Evolutionary conservation across 2,329 filamentous ascomycete species (phyloP), one percentile per base, ranked within the genome.

Genomic region (Boeremia lycopersici): DNA sequence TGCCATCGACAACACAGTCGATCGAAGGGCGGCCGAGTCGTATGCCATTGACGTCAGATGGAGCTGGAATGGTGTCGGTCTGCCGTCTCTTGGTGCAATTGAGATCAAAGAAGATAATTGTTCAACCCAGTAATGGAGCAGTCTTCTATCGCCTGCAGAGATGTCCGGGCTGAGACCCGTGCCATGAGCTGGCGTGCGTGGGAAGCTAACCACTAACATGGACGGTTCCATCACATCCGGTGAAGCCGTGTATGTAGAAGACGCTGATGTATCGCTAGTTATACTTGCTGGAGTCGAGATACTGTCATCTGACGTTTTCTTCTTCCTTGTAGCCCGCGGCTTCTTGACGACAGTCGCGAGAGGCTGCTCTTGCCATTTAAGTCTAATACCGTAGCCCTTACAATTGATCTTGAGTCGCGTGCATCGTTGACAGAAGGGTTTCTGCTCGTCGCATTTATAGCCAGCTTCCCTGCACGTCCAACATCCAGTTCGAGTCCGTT

Each of bases 381-480:
- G 53, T 39, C 62, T 69, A 31, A 69, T 46, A 5, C 65, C 67
- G 35, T 72, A 72, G 3, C 69, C 69, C 57, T 67, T 69, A 47
- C 69, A 72, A 9, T 48, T 59, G 30, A 70, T 70, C 11, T 64
- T 67, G n/a, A 72, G 40, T 19, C 69, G 57, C 4, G 54, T 61
- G 23, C 69, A 72, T 31, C 69, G 52, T 13, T 63, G 60, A 29
- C 69, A 72, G 34, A 56, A 61, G 3, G 69, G 69, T 26, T 68
- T 71, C 29, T 66, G 56, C 42, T 72, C 69, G 40, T 72, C 68
- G 57, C 69, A 72, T 45, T 72, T 72, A 48, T 72, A 72, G 1
- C 69, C 69, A 11, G 68, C 66, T 52, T 69, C 67, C 13, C 68
- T 55, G 57, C 69, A 72, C 4, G 69, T 72, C 68, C 68, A 70